Conservation (phyloP, 1,139 yeast genomes). For the Taphrina communis region DNA sequence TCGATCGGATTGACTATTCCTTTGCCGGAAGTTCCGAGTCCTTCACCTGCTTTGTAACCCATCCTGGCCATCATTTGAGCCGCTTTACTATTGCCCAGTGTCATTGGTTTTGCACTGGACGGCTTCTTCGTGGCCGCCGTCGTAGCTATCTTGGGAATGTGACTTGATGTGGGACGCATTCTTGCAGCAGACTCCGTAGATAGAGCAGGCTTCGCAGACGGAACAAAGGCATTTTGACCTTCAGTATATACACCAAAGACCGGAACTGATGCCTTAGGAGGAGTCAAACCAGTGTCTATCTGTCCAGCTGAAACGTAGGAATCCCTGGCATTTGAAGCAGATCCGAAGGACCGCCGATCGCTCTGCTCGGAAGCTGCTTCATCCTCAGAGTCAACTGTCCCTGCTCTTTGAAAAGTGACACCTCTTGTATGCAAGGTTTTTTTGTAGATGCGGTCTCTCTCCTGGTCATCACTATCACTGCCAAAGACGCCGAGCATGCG, state of each 20-base stretch:
- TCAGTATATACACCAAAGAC: constrained; percentile 13
- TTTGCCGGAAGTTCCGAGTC: constrained; percentile 71
- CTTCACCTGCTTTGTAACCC: constrained; percentile 87
- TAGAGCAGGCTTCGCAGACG: constrained; percentile 12
- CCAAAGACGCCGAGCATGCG: constrained; percentile 45
- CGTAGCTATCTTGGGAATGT: background rate
- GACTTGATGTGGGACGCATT: background rate
- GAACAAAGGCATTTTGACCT: background rate
- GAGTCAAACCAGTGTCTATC: constrained; percentile 1
- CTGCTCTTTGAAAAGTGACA: constrained; percentile 42
- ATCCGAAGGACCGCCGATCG: background rate
- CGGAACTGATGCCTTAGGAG: background rate
- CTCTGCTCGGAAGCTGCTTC: constrained; percentile 37
- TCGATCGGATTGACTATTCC: constrained; percentile 84
- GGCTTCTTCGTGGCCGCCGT: background rate
- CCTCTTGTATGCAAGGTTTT: constrained; percentile 45
- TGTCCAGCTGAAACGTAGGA: background rate
- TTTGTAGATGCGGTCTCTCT: constrained; percentile 2
- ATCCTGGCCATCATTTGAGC: constrained; percentile 76
- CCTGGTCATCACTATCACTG: constrained; percentile 44
- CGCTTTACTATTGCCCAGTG: constrained; percentile 74
- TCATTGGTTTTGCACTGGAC: background rate
- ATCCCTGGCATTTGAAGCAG: background rate
- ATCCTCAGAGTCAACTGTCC: constrained; percentile 17
- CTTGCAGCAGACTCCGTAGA: background rate